Evolutionary conservation across 306 rosid species (phyloP).

Genomic region (Casuarina glauca): DNA sequence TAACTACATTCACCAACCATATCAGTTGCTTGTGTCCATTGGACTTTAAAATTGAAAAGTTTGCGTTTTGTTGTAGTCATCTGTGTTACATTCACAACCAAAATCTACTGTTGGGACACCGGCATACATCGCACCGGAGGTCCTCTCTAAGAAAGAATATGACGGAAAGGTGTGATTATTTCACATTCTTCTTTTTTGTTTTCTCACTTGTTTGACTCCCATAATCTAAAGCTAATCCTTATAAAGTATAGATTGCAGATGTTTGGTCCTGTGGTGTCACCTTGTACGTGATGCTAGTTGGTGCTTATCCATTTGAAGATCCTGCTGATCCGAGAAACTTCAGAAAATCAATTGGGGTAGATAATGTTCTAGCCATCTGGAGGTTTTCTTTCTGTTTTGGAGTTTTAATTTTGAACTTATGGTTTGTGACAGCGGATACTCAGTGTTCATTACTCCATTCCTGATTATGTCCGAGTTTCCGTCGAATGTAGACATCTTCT

Average conservation of each 20-base stretch:
- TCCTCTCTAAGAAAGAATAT: slow-evolving; percentile 67
- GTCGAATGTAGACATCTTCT: slow-evolving; percentile 66
- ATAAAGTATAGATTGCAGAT: slow-evolving; percentile 68
- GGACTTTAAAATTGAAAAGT: slow-evolving; percentile 24
- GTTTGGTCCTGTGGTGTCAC: slow-evolving; percentile 98
- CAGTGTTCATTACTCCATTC: slow-evolving; percentile 62
- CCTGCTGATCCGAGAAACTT: slow-evolving; percentile 76
- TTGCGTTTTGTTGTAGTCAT: slow-evolving; percentile 52
- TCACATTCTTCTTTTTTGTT: slow-evolving; percentile 1
- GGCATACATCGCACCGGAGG: slow-evolving; percentile 90
- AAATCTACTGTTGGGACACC: slow-evolving; percentile 90
- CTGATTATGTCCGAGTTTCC: slow-evolving; percentile 63
- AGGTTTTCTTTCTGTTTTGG: slow-evolving; percentile 14
- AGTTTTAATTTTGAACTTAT: slow-evolving; percentile 22
- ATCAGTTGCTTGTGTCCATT: slow-evolving; percentile 2
- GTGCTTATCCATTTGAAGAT: slow-evolving; percentile 88
- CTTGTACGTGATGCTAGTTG: slow-evolving; percentile 81
- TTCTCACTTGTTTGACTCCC: slow-evolving; percentile 2
- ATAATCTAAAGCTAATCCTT: background rate
- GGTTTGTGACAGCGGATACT: slow-evolving; percentile 65
- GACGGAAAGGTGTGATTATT: slow-evolving; percentile 68
- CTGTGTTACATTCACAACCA: slow-evolving; percentile 80
- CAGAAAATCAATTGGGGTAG: slow-evolving; percentile 61
- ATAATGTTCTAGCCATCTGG: slow-evolving; percentile 21
- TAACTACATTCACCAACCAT: slow-evolving; percentile 25